A percentile compares a stretch with the other conserved stretches of the same genome.
These are phyloP conservation scores for Friedmanniomyces simplex DNA, from an alignment of 495 filamentous ascomycete species.

Conservation along the genomic window DNA sequence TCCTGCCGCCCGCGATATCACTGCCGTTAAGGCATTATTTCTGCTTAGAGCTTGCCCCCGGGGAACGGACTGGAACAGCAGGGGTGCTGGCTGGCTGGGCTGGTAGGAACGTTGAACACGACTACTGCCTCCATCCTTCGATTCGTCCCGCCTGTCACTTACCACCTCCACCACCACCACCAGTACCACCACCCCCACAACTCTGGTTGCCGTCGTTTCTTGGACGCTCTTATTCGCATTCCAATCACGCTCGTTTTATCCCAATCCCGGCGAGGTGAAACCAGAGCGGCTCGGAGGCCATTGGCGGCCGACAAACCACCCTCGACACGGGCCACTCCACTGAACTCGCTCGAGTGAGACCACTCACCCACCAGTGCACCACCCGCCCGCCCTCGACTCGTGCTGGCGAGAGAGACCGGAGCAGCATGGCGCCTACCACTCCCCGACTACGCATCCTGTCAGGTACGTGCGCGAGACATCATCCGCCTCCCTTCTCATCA, in stretches of 20 bases:
- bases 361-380: background rate
- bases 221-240: background rate
- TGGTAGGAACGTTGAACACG: too few relatives aligned
- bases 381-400: background rate
- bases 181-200: background rate
- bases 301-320: background rate
- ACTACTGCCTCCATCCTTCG: too few relatives aligned
- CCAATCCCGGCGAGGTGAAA: background rate
- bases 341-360: background rate
- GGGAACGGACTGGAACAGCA: too few relatives aligned
- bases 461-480: constrained; percentile 13
- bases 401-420: background rate
- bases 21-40: too few relatives aligned
- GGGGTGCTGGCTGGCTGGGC: too few relatives aligned
- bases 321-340: background rate
- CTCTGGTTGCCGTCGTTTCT: background rate
- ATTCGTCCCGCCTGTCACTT: background rate
- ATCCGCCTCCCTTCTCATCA: background rate
- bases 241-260: constrained; percentile 1
- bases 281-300: background rate
- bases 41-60: too few relatives aligned
- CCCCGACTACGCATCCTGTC: constrained; percentile 23
- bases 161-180: background rate
- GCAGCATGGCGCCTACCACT: constrained; percentile 19
- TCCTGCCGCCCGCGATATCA: too few relatives aligned